These are phyloP conservation scores for Phytophthora macrochlamydospora DNA, from an alignment of 352 stramenopile genomes.

Conservation along the genomic window DNA sequence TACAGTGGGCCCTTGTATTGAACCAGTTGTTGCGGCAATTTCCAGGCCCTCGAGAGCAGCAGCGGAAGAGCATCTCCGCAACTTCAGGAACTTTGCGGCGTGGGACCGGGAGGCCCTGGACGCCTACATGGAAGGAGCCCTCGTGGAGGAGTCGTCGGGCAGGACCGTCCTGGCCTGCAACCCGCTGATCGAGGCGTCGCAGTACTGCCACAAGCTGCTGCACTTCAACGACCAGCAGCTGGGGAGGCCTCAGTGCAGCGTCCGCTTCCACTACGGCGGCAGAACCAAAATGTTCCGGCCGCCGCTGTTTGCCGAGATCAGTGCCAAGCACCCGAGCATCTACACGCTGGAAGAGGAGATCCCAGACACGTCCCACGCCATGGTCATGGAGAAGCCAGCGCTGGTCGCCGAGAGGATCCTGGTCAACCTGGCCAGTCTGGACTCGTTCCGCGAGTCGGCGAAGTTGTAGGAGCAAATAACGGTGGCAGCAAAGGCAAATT, in stretches of 20 bases:
- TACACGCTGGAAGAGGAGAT: slow-evolving; percentile 34
- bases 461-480: too few species aligned
- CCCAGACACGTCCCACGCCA: slow-evolving; percentile 31
- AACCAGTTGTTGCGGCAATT: not conserved
- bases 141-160: slow-evolving; percentile 19
- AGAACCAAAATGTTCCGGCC: slow-evolving; percentile 40
- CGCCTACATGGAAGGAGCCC: slow-evolving; percentile 35
- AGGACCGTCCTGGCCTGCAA: slow-evolving; percentile 37
- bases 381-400: slow-evolving; percentile 44
- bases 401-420: slow-evolving; percentile 33
- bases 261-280: slow-evolving; percentile 27
- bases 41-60: slow-evolving; percentile 30
- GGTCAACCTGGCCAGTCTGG: slow-evolving; percentile 14
- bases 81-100: slow-evolving; percentile 44
- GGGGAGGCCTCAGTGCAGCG: slow-evolving; percentile 17
- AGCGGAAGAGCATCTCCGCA: slow-evolving; percentile 32
- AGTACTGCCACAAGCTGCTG: slow-evolving; percentile 34
- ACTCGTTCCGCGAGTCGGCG: slow-evolving; percentile 8
- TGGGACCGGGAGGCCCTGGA: slow-evolving; percentile 46
- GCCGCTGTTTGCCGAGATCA: slow-evolving; percentile 21
- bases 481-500: too few species aligned
- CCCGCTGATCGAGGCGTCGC: slow-evolving; percentile 42
- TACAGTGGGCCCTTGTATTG: too few species aligned
- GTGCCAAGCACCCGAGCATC: slow-evolving; percentile 25
- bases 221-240: slow-evolving; percentile 26